Base-by-base conservation (phyloP, 768 basidiomycete species). In the Boletus subparvulus region DNA sequence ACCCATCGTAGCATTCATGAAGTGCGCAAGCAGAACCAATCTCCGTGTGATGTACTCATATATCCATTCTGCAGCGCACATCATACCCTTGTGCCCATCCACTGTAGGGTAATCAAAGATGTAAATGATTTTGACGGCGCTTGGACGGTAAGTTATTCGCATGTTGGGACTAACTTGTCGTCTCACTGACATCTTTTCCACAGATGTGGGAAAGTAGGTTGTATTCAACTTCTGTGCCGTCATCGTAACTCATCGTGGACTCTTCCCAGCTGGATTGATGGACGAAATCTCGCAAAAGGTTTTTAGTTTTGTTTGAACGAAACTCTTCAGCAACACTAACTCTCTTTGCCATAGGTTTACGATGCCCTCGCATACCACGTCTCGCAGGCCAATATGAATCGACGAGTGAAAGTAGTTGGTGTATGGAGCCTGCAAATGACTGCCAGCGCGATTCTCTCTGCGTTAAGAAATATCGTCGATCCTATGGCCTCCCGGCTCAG, bases 1-100 rank as follows among this genome's bases (percentile, higher is more conserved):
- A 64, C 95, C 97, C 4, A 98, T 99, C 60, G 97, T 98, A 16
- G 96, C 94, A 1, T 99, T 99, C 69, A 95, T 98, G 86, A 97
- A 97, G 94, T 95, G 64, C 57, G 87, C 78, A 9, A 36, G 7
- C 37, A 16, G 36, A 10, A n/a, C 16, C 9, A 11, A 12, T 58
- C 24, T 9, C 41, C 30, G 42, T 47, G 52, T 32, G 7, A 54
- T 41, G 39, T 37, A 50, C 42, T 54, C 13, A 56, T 19, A 19
- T 30, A 10, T 33, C 16, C 21, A 30, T 70, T 52, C 3, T 61
- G 26, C 62, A 98, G 96, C 70, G 88, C 90, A 4, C 96, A 98
- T 69, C 85, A 89, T 57, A 99, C 97, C 1, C 74, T 99, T 64
- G 83, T 99, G 3, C 97, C 97, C 13, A 94, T 98, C 51, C 93